Evolutionary conservation across 23 red algal species (phyloP).

Genomic region (Cyanidium caldarium): DNA sequence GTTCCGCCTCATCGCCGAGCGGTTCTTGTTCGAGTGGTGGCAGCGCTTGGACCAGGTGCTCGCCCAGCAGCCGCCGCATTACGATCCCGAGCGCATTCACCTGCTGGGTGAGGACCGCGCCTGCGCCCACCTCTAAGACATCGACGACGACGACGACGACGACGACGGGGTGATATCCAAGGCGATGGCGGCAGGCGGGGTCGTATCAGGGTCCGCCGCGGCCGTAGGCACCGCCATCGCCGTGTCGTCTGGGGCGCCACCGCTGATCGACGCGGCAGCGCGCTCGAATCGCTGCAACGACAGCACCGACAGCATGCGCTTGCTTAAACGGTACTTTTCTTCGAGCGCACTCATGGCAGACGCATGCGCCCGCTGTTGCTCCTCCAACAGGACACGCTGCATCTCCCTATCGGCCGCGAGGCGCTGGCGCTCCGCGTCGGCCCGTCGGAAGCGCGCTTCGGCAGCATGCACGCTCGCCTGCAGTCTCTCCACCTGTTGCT

Average conservation of each 20-base stretch:
- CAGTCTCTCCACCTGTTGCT: not conserved
- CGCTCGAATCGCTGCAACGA: not conserved
- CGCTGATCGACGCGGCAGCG: not conserved
- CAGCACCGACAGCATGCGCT: too few species aligned
- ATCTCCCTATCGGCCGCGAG: not conserved
- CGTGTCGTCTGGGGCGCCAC: not conserved
- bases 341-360: not conserved
- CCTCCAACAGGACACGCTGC: not conserved
- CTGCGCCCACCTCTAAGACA: not conserved
- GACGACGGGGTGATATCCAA: not conserved
- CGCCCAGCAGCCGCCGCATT: not conserved
- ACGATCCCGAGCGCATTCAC: not conserved
- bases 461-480: not conserved
- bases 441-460: not conserved
- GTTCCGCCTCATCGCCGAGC: conserved; percentile 20
- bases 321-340: not conserved
- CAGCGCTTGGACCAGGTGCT: not conserved
- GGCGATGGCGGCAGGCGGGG: not conserved
- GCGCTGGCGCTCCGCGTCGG: not conserved
- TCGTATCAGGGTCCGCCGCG: not conserved
- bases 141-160: not conserved
- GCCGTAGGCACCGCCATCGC: not conserved
- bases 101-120: not conserved
- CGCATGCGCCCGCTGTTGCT: not conserved
- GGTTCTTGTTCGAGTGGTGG: conserved; percentile 36